Conservation (phyloP, 768 basidiomycete species). For the Hypsizygus marmoreus region DNA sequence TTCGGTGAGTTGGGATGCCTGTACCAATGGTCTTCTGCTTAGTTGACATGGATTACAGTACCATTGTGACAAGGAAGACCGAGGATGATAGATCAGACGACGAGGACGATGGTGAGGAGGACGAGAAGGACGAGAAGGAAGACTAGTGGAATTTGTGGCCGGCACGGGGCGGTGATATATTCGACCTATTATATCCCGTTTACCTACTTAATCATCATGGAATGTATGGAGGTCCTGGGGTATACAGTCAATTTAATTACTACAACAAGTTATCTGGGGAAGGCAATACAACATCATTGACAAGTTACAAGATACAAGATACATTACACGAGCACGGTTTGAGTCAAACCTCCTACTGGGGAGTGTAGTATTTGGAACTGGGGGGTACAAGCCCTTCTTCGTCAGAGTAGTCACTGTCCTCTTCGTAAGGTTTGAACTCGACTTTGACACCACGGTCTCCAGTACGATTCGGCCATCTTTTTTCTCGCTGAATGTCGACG, state of each 20-base stretch:
- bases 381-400: slow-evolving; percentile 41
- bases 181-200: no score
- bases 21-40: slow-evolving; percentile 2
- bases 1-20: slow-evolving; percentile 70
- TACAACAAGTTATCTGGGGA: no score
- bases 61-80: slow-evolving; percentile 44
- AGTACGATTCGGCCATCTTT: slow-evolving; percentile 75
- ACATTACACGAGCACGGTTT: no score
- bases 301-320: no score
- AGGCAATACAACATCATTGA: no score
- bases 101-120: slow-evolving; percentile 54
- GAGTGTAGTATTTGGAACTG: not conserved
- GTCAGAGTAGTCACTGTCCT: slow-evolving; percentile 53
- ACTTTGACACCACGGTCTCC: slow-evolving; percentile 47
- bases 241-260: no score
- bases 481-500: slow-evolving; percentile 74
- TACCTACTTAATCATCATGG: no score
- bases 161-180: no score
- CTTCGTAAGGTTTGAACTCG: slow-evolving; percentile 59
- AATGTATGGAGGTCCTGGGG: no score
- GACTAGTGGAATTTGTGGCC: slow-evolving; percentile 19
- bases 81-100: slow-evolving; percentile 84
- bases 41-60: slow-evolving; percentile 44
- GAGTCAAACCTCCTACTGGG: no score
- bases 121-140: slow-evolving; percentile 26